These are phyloP conservation scores for Plenodomus lindquistii DNA, from an alignment of 2,329 filamentous ascomycete genomes.

Conservation along the genomic window DNA sequence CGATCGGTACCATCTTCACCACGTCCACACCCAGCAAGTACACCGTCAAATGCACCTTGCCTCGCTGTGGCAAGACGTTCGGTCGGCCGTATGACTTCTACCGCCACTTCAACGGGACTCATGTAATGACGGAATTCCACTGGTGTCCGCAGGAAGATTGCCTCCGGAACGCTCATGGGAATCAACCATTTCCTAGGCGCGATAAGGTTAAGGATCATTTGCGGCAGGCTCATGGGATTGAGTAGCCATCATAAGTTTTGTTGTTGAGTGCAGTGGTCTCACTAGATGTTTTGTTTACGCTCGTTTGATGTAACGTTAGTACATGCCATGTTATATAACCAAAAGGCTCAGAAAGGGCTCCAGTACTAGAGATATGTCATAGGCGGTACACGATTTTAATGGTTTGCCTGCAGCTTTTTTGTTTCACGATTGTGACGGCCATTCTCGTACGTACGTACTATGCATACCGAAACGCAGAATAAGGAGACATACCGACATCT, in stretches of 20 bases:
- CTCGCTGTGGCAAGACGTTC: neutral
- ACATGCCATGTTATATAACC: too few species aligned
- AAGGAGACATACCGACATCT: too few species aligned
- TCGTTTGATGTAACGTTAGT: too few species aligned
- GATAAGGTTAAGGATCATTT: constrained; percentile 5
- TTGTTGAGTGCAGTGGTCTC: too few species aligned
- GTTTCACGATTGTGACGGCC: too few species aligned
- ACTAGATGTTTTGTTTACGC: too few species aligned
- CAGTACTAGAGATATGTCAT: too few species aligned
- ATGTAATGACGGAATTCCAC: neutral
- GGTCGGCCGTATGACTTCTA: constrained; percentile 1
- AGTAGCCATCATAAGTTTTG: neutral
- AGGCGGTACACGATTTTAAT: too few species aligned
- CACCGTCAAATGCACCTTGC: neutral
- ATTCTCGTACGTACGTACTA: too few species aligned
- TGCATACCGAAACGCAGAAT: too few species aligned
- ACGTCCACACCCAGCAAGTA: neutral
- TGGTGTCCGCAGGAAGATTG: neutral
- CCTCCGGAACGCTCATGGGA: neutral
- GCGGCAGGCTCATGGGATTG: neutral
- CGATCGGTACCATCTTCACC: neutral
- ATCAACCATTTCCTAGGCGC: constrained; percentile 2
- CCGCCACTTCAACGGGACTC: constrained; percentile 3
- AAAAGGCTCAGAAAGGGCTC: too few species aligned
- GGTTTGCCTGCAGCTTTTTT: too few species aligned